Conservation (phyloP, 352 stramenopile species). For the Phytophthora pluvialis region DNA sequence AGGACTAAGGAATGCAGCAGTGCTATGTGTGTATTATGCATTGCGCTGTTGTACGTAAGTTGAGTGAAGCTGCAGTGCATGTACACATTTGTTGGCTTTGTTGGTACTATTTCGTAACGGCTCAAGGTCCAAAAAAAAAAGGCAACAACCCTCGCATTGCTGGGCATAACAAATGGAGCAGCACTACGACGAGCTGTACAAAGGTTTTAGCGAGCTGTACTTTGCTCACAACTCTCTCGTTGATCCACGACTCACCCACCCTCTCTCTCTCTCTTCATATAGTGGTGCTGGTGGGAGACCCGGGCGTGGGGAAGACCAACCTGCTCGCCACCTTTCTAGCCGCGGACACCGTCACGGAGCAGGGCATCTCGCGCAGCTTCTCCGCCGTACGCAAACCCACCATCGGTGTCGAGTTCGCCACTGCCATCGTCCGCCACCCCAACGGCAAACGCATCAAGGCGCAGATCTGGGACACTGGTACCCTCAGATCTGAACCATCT, state of each 20-base stretch:
- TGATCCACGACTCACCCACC: neutral
- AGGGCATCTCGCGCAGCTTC: slow-evolving; percentile 54
- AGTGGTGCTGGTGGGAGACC: slow-evolving; percentile 84
- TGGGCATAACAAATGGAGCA: slow-evolving; percentile 46
- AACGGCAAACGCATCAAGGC: slow-evolving; percentile 86
- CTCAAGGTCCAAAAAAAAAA: slow-evolving; percentile 27
- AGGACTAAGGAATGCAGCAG: slow-evolving; percentile 11
- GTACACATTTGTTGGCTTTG: neutral
- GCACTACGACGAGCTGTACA: slow-evolving; percentile 84
- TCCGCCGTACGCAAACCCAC: slow-evolving; percentile 71
- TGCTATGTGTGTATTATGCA: too few species aligned
- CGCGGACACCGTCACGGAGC: slow-evolving; percentile 32
- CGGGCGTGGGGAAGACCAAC: slow-evolving; percentile 92
- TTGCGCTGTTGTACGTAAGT: too few species aligned
- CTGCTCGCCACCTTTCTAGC: slow-evolving; percentile 85
- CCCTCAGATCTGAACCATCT: neutral
- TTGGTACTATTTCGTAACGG: slow-evolving; percentile 30
- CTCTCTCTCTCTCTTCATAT: neutral
- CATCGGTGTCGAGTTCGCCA: slow-evolving; percentile 86
- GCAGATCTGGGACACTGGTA: slow-evolving; percentile 85
- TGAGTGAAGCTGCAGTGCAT: too few species aligned
- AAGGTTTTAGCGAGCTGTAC: slow-evolving; percentile 42
- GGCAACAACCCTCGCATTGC: slow-evolving; percentile 15
- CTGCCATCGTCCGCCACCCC: slow-evolving; percentile 71
- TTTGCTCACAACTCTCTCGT: neutral